These are phyloP conservation scores for Thalassiosira pacifica DNA, from an alignment of 352 stramenopile species.

Conservation along the genomic window DNA sequence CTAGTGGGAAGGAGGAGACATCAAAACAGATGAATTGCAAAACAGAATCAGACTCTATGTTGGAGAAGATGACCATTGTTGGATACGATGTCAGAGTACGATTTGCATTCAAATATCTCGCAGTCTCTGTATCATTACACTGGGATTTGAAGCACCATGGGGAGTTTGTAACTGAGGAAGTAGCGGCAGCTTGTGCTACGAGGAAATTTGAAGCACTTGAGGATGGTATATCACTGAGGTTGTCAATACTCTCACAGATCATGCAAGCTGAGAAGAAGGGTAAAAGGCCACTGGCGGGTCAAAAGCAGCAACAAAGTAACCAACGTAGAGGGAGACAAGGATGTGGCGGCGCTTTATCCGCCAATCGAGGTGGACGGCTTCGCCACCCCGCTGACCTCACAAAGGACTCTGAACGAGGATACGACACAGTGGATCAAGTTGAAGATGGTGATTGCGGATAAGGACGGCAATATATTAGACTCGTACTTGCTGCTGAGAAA, in stretches of 20 bases:
- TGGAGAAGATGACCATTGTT: slow-evolving; percentile 15
- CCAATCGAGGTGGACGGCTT: too few species aligned
- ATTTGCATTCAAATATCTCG: slow-evolving; percentile 68
- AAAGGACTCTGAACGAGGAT: too few species aligned
- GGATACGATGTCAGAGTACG: slow-evolving; percentile 77
- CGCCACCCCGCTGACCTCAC: too few species aligned
- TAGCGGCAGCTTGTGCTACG: slow-evolving; percentile 47
- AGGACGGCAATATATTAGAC: too few species aligned
- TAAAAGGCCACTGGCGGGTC: too few species aligned
- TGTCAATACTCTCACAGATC: slow-evolving; percentile 40
- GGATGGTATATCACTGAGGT: slow-evolving; percentile 59
- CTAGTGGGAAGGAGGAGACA: slow-evolving; percentile 3
- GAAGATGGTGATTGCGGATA: too few species aligned
- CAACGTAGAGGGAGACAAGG: too few species aligned
- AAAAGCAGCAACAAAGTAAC: too few species aligned
- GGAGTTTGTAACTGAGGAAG: background rate
- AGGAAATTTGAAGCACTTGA: slow-evolving; percentile 79
- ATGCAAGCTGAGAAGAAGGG: background rate
- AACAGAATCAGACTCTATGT: background rate
- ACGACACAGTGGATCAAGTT: too few species aligned
- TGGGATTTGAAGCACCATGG: slow-evolving; percentile 7
- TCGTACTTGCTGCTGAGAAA: too few species aligned
- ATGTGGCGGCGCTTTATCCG: too few species aligned
- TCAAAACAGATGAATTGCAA: background rate
- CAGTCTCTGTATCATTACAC: slow-evolving; percentile 54